Base-by-base conservation (phyloP, 345 rosid species). In the Arabis hirsuta region DNA sequence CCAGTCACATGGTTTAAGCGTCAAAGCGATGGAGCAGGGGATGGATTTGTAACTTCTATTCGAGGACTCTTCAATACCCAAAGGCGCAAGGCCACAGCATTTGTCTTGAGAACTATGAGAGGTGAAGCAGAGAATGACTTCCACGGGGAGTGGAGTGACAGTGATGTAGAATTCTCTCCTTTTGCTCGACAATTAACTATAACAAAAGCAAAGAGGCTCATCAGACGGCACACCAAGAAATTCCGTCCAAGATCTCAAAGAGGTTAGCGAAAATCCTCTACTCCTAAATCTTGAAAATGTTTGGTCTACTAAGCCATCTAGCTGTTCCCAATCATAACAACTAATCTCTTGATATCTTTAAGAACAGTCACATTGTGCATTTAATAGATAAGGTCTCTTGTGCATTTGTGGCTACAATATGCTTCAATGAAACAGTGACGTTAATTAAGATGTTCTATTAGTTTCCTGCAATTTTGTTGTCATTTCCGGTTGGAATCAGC, bases 141-240 rank as follows among this genome's bases (percentile, higher is more conserved):
- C 82, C 90, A 83, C 6, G 97, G 95, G 27, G 98, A 91, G 34
- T 90, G 98, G 97, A 91, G 99, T 66, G 99, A 88, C 72, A 87
- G 92, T 76, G 99, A 95, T 55, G 88, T 64, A 7, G 99, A 90
- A 20, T 85, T 83, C 70, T 87, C 96, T 45, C 97, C 97, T 41
- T 87, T 84, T 71, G 92, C 99, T 31, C 65, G 96, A 74, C 99
- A 95, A 72, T 87, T 90, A 60, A 95, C 99, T 32, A 95, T 95
- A 79, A 91, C 88, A 20, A 90, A 87, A 80, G 94, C 99, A 16
- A 95, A 80, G 80, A 90, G 75, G 73, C 96, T 95, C 71, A 82
- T 95, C 53, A 83, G 80, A 83, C 87, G 96, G 6, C 97, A 90
- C 77, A 95, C 99, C 32, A 95, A 88, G 80, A 95, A 90, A 68